phyloP scores from a whole-genome alignment of 805 yeast species.

The Komagataella populi region DNA sequence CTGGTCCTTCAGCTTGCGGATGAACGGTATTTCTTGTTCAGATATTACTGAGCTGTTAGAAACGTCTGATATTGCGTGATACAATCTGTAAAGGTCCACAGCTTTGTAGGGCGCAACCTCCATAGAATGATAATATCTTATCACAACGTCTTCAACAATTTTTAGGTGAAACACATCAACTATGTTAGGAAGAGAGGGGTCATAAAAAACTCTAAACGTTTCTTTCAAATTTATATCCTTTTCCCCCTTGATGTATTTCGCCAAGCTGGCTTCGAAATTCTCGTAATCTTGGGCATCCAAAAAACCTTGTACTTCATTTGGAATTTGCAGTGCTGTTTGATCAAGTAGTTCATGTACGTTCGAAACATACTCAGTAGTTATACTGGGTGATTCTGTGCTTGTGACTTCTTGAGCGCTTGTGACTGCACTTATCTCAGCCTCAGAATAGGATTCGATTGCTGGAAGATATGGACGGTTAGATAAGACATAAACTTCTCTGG shows the following conservation, averaged over 20 bases:
- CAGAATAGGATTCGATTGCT: not conserved
- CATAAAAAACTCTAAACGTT: not conserved
- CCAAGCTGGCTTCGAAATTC: not conserved
- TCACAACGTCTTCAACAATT: not conserved
- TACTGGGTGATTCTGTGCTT: not conserved
- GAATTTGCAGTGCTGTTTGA: not conserved
- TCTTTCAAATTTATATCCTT: not conserved
- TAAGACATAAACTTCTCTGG: conserved; percentile 30
- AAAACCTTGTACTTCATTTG: not conserved
- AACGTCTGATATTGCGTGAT: not conserved
- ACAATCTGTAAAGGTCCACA: not conserved
- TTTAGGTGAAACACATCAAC: not conserved
- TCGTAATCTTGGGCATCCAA: not conserved
- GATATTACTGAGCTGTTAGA: not conserved
- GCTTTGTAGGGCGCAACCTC: not conserved
- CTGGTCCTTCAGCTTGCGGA: not conserved
- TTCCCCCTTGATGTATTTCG: not conserved
- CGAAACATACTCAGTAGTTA: not conserved
- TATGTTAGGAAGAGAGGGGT: not conserved
- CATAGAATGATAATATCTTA: not conserved
- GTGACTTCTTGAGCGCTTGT: not conserved
- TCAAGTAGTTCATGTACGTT: not conserved
- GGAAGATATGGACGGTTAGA: not conserved
- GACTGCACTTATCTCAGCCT: not conserved
- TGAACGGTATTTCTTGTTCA: not conserved